Percentiles rank a stretch among this genome's conserved stretches.
Evolutionary conservation across 1,284 basidiomycete genomes (phyloP).

Genomic region (Gomphus bonarii): DNA sequence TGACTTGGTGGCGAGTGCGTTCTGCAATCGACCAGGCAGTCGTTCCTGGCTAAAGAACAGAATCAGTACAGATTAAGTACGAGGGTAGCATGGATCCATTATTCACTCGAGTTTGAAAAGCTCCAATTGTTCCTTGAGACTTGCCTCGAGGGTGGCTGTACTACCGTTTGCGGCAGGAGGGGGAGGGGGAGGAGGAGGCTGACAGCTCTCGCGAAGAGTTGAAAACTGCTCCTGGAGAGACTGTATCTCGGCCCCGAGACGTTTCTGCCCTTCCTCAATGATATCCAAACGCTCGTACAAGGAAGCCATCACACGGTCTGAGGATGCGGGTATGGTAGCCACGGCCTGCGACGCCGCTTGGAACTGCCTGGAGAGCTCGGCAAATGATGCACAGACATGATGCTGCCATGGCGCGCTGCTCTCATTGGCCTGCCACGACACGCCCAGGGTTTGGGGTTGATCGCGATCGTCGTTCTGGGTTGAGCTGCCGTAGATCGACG

Average conservation of each 20-base stretch:
- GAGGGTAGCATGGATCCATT: neutral
- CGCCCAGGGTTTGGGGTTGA: neutral
- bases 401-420: slow-evolving; percentile 12
- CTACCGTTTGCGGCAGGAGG: neutral
- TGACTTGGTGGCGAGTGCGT: slow-evolving; percentile 23
- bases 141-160: slow-evolving; percentile 21
- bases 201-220: neutral
- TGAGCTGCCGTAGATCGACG: neutral
- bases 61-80: neutral
- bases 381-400: slow-evolving; percentile 27
- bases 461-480: slow-evolving; percentile 4
- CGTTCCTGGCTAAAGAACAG: slow-evolving; percentile 23
- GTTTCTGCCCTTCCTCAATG: slow-evolving; percentile 23
- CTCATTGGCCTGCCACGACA: neutral
- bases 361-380: slow-evolving; percentile 30
- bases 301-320: slow-evolving; percentile 12
- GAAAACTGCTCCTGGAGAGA: slow-evolving; percentile 19
- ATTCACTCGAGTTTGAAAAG: slow-evolving; percentile 27
- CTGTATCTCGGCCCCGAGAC: slow-evolving; percentile 20
- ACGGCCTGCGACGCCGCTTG: slow-evolving; percentile 30
- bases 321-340: slow-evolving; percentile 19
- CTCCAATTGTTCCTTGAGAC: slow-evolving; percentile 21
- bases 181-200: too few species aligned
- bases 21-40: slow-evolving; percentile 26
- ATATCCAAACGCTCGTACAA: slow-evolving; percentile 20